Conservation (phyloP, 495 filamentous ascomycete species). For the Terfezia boudieri region DNA sequence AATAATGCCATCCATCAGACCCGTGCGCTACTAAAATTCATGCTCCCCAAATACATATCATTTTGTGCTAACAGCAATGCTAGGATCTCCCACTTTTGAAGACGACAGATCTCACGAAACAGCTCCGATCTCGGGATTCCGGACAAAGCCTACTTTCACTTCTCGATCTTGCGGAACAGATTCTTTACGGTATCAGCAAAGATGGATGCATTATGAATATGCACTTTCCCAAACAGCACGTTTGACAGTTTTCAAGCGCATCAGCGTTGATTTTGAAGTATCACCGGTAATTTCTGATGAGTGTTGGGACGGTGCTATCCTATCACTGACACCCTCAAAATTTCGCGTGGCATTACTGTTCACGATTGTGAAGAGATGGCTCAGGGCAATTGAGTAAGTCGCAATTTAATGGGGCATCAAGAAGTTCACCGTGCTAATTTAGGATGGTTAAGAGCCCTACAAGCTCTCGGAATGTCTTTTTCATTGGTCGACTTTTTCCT, state of each 20-base stretch:
- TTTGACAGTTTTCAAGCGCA: background rate
- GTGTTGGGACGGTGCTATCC: background rate
- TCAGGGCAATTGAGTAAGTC: background rate
- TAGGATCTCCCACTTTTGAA: background rate
- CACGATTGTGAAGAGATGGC: background rate
- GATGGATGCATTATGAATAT: background rate
- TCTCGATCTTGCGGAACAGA: background rate
- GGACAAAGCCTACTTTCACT: background rate
- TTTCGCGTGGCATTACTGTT: background rate
- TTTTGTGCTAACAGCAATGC: too few relatives aligned
- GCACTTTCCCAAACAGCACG: background rate
- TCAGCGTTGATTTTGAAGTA: background rate
- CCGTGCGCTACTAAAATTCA: too few relatives aligned
- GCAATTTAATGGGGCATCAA: background rate
- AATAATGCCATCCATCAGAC: too few relatives aligned
- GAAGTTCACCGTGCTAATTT: background rate
- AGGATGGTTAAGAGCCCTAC: background rate
- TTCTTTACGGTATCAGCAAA: background rate
- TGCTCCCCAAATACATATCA: too few relatives aligned
- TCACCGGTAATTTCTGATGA: background rate
- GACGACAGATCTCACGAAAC: background rate
- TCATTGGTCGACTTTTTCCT: background rate
- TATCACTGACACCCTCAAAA: background rate
- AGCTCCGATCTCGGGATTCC: background rate
- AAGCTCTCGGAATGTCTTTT: background rate